phyloP scores from a whole-genome alignment of 305 asterid species.

The Coffea humblotiana region DNA sequence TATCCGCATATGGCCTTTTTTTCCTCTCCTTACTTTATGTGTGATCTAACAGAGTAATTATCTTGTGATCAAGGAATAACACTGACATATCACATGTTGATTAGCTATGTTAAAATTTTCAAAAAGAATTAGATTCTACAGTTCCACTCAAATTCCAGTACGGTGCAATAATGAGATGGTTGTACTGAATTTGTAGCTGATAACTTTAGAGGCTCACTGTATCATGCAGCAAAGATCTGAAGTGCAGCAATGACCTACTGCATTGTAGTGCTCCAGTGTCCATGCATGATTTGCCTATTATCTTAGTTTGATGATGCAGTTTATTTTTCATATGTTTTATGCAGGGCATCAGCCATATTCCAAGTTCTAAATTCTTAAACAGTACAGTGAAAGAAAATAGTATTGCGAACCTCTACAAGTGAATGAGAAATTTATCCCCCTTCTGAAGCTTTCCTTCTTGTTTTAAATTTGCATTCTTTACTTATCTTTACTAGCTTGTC shows the following conservation, averaged over 20 bases:
- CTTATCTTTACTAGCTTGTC: background rate
- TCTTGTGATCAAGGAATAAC: background rate
- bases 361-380: background rate
- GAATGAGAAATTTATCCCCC: background rate
- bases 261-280: background rate
- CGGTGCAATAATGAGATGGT: background rate
- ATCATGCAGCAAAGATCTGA: background rate
- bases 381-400: background rate
- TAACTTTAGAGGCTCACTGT: background rate
- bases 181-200: background rate
- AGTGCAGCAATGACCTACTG: background rate
- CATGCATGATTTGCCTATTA: background rate
- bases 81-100: background rate
- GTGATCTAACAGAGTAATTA: no score
- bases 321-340: background rate
- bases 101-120: background rate
- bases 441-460: background rate
- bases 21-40: no score
- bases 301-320: background rate
- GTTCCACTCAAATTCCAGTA: background rate
- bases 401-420: background rate
- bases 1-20: no score
- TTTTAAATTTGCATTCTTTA: background rate
- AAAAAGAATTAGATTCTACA: background rate
- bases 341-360: background rate